Conservation (phyloP, 2,329 filamentous ascomycete genomes). For the Aspergillus novoparasiticus region DNA sequence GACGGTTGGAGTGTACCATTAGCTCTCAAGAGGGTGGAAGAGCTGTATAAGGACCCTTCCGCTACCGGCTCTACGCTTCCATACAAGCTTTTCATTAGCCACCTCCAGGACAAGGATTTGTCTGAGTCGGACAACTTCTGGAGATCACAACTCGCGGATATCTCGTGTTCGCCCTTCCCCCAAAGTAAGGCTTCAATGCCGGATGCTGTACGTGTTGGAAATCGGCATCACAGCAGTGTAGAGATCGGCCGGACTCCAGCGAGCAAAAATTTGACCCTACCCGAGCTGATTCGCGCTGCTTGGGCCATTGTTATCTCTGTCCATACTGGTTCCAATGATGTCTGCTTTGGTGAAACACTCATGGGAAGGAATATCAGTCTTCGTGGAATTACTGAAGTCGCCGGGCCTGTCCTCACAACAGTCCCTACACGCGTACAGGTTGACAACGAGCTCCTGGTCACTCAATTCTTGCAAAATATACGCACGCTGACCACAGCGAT, state of each 20-base stretch:
- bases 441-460: constrained; percentile 37
- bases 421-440: constrained; percentile 45
- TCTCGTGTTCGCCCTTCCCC: constrained; percentile 33
- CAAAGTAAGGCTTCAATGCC: constrained; percentile 24
- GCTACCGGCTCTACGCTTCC: constrained; percentile 15
- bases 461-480: constrained; percentile 58
- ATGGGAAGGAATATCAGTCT: constrained; percentile 58
- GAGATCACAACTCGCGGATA: constrained; percentile 32
- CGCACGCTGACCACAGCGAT: constrained; percentile 59
- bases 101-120: constrained; percentile 31
- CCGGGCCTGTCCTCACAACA: constrained; percentile 46
- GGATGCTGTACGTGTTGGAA: constrained; percentile 27
- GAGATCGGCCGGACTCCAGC: constrained; percentile 22
- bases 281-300: constrained; percentile 54
- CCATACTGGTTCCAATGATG: constrained; percentile 51
- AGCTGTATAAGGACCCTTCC: constrained; percentile 31
- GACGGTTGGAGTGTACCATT: constrained; percentile 51
- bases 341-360: constrained; percentile 58
- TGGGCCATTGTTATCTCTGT: constrained; percentile 56
- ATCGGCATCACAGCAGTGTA: constrained; percentile 27
- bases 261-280: constrained; percentile 43
- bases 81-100: constrained; percentile 36
- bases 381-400: constrained; percentile 50
- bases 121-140: constrained; percentile 35
- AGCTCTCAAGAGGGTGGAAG: constrained; percentile 40